These are phyloP conservation scores for Podospora didyma DNA, from an alignment of 495 filamentous ascomycete genomes.

Conservation along the genomic window DNA sequence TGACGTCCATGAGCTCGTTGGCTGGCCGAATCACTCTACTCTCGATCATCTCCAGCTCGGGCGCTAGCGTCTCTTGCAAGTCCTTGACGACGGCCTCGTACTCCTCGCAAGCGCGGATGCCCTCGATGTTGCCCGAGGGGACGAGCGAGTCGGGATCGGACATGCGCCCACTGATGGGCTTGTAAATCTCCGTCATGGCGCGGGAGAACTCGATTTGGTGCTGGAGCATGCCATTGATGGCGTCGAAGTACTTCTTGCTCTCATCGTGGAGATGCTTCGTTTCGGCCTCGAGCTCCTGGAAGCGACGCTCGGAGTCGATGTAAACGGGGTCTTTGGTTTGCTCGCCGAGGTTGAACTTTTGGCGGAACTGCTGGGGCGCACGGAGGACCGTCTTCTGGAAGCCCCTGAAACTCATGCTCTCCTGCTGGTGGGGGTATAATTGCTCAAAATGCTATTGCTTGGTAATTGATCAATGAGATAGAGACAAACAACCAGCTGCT, in stretches of 20 bases:
- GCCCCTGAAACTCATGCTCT: slow-evolving; percentile 91
- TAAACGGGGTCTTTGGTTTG: slow-evolving; percentile 92
- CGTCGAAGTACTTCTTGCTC: slow-evolving; percentile 90
- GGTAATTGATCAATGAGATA: neutral
- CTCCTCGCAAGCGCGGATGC: slow-evolving; percentile 92
- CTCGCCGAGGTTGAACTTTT: slow-evolving; percentile 91
- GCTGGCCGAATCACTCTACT: slow-evolving; percentile 87
- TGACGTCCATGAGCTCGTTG: slow-evolving; percentile 88
- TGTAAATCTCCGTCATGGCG: slow-evolving; percentile 93
- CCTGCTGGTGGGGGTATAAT: neutral
- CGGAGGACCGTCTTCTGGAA: slow-evolving; percentile 84
- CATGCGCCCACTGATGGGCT: slow-evolving; percentile 91
- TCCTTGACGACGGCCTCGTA: slow-evolving; percentile 91
- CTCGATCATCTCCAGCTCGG: slow-evolving; percentile 98
- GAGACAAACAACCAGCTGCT: neutral
- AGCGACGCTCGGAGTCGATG: slow-evolving; percentile 88
- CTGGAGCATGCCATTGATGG: slow-evolving; percentile 96
- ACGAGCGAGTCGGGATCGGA: slow-evolving; percentile 85
- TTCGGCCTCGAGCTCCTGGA: slow-evolving; percentile 89
- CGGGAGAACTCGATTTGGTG: slow-evolving; percentile 99
- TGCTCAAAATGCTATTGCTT: neutral
- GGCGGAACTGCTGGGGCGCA: slow-evolving; percentile 86
- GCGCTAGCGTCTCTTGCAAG: slow-evolving; percentile 78
- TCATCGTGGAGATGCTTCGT: slow-evolving; percentile 96
- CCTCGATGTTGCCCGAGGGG: slow-evolving; percentile 84